phyloP scores from a whole-genome alignment of 495 filamentous ascomycete genomes.

The Aspergillus campestris region DNA sequence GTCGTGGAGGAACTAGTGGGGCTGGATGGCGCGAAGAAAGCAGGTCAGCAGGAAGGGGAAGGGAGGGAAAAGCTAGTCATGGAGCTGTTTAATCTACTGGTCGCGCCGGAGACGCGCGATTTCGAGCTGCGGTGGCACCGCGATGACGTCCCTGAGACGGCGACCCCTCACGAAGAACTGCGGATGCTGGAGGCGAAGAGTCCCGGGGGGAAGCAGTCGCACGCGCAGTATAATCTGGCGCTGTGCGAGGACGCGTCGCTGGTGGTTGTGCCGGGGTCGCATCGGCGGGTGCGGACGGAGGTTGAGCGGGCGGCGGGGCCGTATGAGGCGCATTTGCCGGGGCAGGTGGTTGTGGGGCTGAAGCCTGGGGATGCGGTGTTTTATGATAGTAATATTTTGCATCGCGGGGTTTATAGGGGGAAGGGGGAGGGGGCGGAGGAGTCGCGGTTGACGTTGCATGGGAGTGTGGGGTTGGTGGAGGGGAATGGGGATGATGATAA shows the following conservation, averaged over 20 bases:
- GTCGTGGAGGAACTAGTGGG: constrained; percentile 51
- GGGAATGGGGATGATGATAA: constrained; percentile 24
- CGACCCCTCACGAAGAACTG: constrained; percentile 47
- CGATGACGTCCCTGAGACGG: constrained; percentile 60
- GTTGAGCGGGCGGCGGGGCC: constrained; percentile 53
- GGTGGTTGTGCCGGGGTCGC: constrained; percentile 63
- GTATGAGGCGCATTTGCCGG: constrained; percentile 48
- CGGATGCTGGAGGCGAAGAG: constrained; percentile 31
- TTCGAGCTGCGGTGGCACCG: constrained; percentile 72
- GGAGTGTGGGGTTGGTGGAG: constrained; percentile 58
- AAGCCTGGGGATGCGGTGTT: constrained; percentile 70
- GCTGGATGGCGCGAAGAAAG: constrained; percentile 13
- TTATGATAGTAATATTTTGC: constrained; percentile 83
- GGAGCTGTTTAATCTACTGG: constrained; percentile 75
- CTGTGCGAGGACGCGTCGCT: constrained; percentile 59
- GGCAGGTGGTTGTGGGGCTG: constrained; percentile 53
- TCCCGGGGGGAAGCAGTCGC: constrained; percentile 42
- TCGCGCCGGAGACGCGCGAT: constrained; percentile 50
- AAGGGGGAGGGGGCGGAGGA: constrained; percentile 32
- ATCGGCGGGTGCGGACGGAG: constrained; percentile 56
- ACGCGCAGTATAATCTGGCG: constrained; percentile 74
- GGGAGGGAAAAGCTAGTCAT: constrained; percentile 50
- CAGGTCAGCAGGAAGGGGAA: constrained; percentile 22
- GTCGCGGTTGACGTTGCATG: constrained; percentile 71
- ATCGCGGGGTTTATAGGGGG: constrained; percentile 62